Evolutionary conservation across 176 grass and related monocot species (phyloP), one percentile per base, ranked within the genome.

Genomic region (Oryza brachyantha): DNA sequence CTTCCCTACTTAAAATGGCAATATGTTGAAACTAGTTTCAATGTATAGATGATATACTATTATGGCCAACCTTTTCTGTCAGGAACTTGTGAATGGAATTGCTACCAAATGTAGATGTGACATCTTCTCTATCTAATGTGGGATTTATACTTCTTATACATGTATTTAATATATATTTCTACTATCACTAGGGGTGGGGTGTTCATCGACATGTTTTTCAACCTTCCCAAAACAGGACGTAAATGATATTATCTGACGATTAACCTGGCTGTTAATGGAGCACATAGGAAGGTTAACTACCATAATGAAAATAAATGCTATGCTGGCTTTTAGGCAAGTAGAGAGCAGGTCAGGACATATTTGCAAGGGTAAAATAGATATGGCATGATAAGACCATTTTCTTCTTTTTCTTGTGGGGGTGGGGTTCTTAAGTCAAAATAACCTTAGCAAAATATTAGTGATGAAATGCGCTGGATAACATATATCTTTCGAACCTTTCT

Each of bases 21-120:
- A 39, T 69, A 72, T 19, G 32, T 52, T 52, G 48, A 52, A 57
- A 72, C 25, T 79, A 85, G 13, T 46, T 46, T 17, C 14, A 46
- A 46, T 46, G 43, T 55, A 64, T 50, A 78, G 6, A 78, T 71
- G 40, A 32, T 35, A 65, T 29, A 85, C 39, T 43, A 14, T 17
- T 52, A 27, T 75, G 32, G 28, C 35, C 13, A 41, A 27, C 37
- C 16, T 75, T 25, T 10, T n/a, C 21, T 74, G 31, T 12, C 13
- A 39, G 29, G 14, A 61, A 78, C 29, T 37, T 66, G 5, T 64
- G 29, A 10, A 66, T 29, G 39, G 13, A n/a, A 29, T 35, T 48
- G 13, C 41, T 66, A 36, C 13, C 42, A 66, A 78, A 78, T 34
- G 19, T 66, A 28, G 34, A 35, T 12, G 31, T 37, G 13, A 66